phyloP scores from a whole-genome alignment of 176 grass and related monocot species.

The Oryza australiensis region DNA sequence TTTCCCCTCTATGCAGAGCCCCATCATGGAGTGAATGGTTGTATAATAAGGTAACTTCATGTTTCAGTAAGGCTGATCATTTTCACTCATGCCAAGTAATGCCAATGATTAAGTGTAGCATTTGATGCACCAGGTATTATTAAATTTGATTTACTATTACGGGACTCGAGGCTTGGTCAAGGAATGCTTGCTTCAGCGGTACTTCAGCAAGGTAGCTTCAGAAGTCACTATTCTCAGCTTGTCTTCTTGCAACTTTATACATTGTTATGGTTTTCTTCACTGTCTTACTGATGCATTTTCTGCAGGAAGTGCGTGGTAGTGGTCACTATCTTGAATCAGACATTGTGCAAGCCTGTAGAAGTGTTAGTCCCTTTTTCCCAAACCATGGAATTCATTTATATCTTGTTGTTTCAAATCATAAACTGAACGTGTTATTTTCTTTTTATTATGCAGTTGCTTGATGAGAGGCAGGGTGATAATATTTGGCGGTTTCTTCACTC shows the following conservation, averaged over 20 bases:
- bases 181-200: constrained; percentile 74
- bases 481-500: constrained; percentile 79
- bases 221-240: constrained; percentile 17
- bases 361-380: constrained; percentile 39
- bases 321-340: constrained; percentile 63
- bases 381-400: neutral
- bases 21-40: constrained; percentile 92
- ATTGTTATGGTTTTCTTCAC: neutral
- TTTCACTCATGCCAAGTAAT: constrained; percentile 15
- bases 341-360: constrained; percentile 79
- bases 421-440: neutral
- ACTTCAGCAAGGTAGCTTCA: constrained; percentile 84
- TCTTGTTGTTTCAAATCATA: neutral
- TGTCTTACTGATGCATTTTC: constrained; percentile 11
- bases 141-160: constrained; percentile 85
- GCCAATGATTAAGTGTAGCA: constrained; percentile 2
- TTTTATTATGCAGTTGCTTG: constrained; percentile 63
- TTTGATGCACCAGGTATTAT: constrained; percentile 50
- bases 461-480: constrained; percentile 66
- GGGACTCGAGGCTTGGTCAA: constrained; percentile 70
- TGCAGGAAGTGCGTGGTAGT: constrained; percentile 67
- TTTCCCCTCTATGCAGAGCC: constrained; percentile 82
- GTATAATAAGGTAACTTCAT: constrained; percentile 62
- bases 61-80: constrained; percentile 2
- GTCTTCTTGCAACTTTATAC: constrained; percentile 10